Evolutionary conservation across 2,329 filamentous ascomycete genomes (phyloP).

Genomic region (Cladosporium halotolerans): DNA sequence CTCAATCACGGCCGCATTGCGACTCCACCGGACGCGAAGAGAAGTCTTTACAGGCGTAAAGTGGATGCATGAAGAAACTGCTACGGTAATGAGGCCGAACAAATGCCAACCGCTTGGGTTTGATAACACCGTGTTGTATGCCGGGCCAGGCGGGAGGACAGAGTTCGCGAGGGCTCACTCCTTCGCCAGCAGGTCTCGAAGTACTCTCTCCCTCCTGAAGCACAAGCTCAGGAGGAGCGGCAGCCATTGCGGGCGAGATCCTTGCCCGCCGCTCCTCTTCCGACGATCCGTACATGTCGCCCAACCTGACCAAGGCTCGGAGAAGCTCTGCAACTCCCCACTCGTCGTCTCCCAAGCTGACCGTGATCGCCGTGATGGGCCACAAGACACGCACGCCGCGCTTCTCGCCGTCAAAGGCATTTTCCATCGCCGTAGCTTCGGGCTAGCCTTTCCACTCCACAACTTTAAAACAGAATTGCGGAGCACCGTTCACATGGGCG

Average conservation of each 20-base stretch:
- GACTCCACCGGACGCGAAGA: constrained; percentile 4
- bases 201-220: too few species aligned
- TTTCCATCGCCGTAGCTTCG: constrained; percentile 2
- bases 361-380: background rate
- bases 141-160: too few species aligned
- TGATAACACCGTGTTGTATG: too few species aligned
- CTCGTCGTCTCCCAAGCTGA: background rate
- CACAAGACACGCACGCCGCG: background rate
- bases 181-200: too few species aligned
- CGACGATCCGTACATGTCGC: too few species aligned
- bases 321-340: background rate
- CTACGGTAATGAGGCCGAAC: constrained; percentile 15
- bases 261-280: too few species aligned
- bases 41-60: constrained; percentile 14
- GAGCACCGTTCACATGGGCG: constrained; percentile 9
- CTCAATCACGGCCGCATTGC: background rate
- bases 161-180: too few species aligned
- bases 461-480: constrained; percentile 10
- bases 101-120: too few species aligned
- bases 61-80: constrained; percentile 20
- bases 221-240: too few species aligned
- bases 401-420: background rate
- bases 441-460: constrained; percentile 4
- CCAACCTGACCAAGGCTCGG: background rate
- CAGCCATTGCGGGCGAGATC: too few species aligned